These are phyloP conservation scores for Epichloe gansuensis DNA, from an alignment of 2,329 filamentous ascomycete genomes.

Conservation along the genomic window DNA sequence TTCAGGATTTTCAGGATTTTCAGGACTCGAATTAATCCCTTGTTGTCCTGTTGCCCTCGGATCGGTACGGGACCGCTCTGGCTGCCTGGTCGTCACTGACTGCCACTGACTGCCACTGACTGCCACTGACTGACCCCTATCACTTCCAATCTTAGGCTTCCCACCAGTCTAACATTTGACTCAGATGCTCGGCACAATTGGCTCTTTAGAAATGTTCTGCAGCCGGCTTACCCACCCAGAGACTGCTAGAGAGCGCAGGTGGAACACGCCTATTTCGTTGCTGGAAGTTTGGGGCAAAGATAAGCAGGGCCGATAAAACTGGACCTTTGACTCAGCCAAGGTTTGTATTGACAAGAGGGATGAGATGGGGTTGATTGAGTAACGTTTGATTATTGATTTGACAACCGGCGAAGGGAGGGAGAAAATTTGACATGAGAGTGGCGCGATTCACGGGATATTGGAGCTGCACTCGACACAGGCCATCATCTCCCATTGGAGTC, in stretches of 20 bases:
- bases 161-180: background rate
- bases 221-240: background rate
- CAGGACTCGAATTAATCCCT: too few species aligned
- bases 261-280: background rate
- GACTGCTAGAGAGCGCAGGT: background rate
- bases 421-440: too few species aligned
- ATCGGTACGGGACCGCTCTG: background rate
- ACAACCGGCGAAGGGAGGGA: too few species aligned
- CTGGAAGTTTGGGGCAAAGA: background rate
- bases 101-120: background rate
- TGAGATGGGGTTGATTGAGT: too few species aligned
- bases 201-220: background rate
- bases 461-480: too few species aligned
- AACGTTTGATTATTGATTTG: too few species aligned
- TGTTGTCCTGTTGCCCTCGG: background rate
- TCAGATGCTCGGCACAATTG: background rate
- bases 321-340: background rate
- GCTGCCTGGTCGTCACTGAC: background rate
- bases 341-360: too few species aligned
- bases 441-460: too few species aligned
- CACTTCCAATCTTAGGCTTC: background rate
- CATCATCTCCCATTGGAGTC: too few species aligned
- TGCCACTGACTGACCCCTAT: background rate
- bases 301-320: background rate
- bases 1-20: too few species aligned